A percentile compares a stretch with the other conserved stretches of the same genome.
These are phyloP conservation scores for Ogataea dorogensis DNA, from an alignment of 805 yeast species.

Conservation along the genomic window DNA sequence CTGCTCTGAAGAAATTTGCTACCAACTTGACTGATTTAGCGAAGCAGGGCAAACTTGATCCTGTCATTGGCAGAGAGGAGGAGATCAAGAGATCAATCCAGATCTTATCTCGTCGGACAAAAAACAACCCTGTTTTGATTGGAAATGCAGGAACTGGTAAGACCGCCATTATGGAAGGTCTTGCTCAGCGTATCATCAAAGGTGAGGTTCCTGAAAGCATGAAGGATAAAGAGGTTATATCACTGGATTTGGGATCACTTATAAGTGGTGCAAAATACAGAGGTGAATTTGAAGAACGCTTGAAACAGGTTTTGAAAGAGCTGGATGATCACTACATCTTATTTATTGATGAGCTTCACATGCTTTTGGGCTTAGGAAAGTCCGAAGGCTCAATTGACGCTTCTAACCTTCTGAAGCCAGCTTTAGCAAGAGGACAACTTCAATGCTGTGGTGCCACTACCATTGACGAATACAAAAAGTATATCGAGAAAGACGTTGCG, in stretches of 20 bases:
- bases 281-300: constrained; percentile 93
- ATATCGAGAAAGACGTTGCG: constrained; percentile 95
- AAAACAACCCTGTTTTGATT: constrained; percentile 91
- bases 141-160: constrained; percentile 99
- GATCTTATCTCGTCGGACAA: constrained; percentile 86
- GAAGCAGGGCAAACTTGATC: constrained; percentile 85
- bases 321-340: constrained; percentile 76
- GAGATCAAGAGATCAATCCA: constrained; percentile 93
- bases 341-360: constrained; percentile 89
- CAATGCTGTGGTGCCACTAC: constrained; percentile 98
- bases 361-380: constrained; percentile 86
- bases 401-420: constrained; percentile 88
- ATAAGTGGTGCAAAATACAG: constrained; percentile 94
- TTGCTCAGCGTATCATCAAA: constrained; percentile 87
- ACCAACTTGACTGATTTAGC: constrained; percentile 86
- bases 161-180: constrained; percentile 94
- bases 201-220: constrained; percentile 95
- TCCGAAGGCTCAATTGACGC: constrained; percentile 96
- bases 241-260: constrained; percentile 83
- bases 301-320: constrained; percentile 78
- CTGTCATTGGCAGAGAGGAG: constrained; percentile 95
- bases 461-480: constrained; percentile 85
- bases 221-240: constrained; percentile 78
- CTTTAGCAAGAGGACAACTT: constrained; percentile 85
- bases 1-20: constrained; percentile 84